Evolutionary conservation across 2,329 filamentous ascomycete species (phyloP), one percentile per base, ranked within the genome.

Genomic region (Xylogone sp.): DNA sequence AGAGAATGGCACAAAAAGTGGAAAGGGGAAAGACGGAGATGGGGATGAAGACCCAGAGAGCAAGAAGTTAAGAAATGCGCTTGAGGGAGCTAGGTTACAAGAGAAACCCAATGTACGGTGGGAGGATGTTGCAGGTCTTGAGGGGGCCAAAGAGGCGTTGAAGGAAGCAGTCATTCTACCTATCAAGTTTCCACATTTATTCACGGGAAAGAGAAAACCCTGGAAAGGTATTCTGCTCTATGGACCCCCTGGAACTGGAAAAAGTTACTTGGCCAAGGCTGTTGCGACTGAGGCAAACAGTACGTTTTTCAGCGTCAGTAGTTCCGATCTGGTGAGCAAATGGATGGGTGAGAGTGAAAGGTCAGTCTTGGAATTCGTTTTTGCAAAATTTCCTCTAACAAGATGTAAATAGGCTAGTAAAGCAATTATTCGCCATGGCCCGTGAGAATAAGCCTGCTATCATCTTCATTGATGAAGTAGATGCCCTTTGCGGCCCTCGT

Each of bases 291-390:
- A 99, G 72, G 94, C 94, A 53, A 97, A 99, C 71, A 97, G 92
- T 71, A 97, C 94, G 3, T 99, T 99, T 69, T 99, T 99, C 80
- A 97, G 91, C 66, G 93, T 99, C 59, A 96, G 90, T 73, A 96
- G 90, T 78, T 96, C 90, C 67, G 94, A 99, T 69, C 71, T 99
- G 70, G 94, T 99, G 55, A 96, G 90, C 70, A 99, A 99, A 69
- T 99, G 94, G 94, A 99, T 99, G 94, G 94, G 94, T 75, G 94
- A 99, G 73, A 95, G 89, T 77, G 94, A 99, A 83, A 84, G 91
- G 34, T 39, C 13, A 39, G 34, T 39, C 16, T 13, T 49, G 13
- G 4, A 42, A 27, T 44, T n/a, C n/a, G 50, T 22, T 39, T 21
- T 21, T 2, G 21, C 20, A 18, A 39, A 44, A 63, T 69, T 56